phyloP scores from a whole-genome alignment of 2,329 filamentous ascomycete species.

The Pestalotiopsis fici region DNA sequence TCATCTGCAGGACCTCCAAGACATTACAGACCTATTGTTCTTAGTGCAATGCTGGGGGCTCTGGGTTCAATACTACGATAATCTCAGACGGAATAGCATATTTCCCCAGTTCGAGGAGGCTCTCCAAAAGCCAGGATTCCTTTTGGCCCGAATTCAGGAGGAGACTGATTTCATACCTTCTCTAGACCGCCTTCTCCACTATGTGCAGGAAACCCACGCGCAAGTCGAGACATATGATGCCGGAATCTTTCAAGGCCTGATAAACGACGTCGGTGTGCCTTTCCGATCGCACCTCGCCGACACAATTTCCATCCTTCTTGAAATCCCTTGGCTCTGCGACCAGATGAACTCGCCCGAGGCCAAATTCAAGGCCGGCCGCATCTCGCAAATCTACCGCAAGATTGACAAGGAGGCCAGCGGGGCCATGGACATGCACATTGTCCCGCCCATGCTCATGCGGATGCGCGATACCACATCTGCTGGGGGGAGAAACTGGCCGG shows the following conservation, averaged over 20 bases:
- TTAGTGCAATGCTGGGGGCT: slow-evolving; percentile 29
- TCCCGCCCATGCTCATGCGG: slow-evolving; percentile 26
- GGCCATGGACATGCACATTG: slow-evolving; percentile 19
- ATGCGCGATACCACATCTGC: slow-evolving; percentile 23
- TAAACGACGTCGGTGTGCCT: slow-evolving; percentile 14
- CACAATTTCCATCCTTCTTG: slow-evolving; percentile 14
- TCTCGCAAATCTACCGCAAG: slow-evolving; percentile 20
- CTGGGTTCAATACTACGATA: slow-evolving; percentile 32
- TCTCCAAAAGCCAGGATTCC: slow-evolving; percentile 20
- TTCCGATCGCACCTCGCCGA: slow-evolving; percentile 16
- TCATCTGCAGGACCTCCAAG: slow-evolving; percentile 23
- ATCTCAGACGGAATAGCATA: slow-evolving; percentile 27
- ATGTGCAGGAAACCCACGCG: slow-evolving; percentile 13
- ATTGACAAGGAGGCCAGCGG: slow-evolving; percentile 15
- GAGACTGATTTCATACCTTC: slow-evolving; percentile 9
- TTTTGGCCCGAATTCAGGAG: slow-evolving; percentile 18
- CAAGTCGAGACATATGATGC: slow-evolving; percentile 16
- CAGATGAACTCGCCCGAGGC: neutral
- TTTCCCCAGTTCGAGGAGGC: slow-evolving; percentile 29
- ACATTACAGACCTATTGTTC: slow-evolving; percentile 32
- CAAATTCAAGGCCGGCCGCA: slow-evolving; percentile 10
- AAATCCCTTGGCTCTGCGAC: slow-evolving; percentile 14
- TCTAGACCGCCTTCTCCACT: slow-evolving; percentile 12
- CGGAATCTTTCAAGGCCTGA: slow-evolving; percentile 10
- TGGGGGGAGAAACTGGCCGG: slow-evolving; percentile 21